Evolutionary conservation across 2,329 filamentous ascomycete genomes (phyloP).

Genomic region (Colletotrichum orbiculare): DNA sequence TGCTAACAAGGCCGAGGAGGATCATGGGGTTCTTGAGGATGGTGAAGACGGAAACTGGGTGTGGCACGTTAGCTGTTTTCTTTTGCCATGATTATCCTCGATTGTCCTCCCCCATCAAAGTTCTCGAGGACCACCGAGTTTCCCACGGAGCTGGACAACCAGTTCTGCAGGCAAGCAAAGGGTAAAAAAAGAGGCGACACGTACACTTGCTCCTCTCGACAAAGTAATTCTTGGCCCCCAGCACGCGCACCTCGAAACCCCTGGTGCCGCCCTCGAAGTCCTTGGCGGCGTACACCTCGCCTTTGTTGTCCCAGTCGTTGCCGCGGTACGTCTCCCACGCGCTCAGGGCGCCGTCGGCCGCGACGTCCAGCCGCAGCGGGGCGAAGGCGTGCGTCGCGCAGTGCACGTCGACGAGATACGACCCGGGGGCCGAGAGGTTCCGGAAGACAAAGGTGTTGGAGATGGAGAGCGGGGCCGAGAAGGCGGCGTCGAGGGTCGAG

Average conservation of each 20-base stretch:
- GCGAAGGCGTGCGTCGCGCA: constrained; percentile 80
- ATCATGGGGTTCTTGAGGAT: constrained; percentile 98
- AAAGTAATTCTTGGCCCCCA: constrained; percentile 79
- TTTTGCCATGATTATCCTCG: background rate
- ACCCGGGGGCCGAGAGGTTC: constrained; percentile 72
- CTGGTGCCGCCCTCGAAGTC: constrained; percentile 38
- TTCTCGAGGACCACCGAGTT: too few species aligned
- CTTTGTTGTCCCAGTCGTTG: constrained; percentile 90
- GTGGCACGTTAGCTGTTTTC: constrained; percentile 2
- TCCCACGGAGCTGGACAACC: too few species aligned
- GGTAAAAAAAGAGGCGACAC: constrained; percentile 46
- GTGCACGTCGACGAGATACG: constrained; percentile 86
- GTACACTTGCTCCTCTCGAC: constrained; percentile 80
- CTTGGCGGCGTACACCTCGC: constrained; percentile 62
- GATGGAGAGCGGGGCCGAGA: constrained; percentile 72
- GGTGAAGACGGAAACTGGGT: constrained; percentile 78
- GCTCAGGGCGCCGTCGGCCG: constrained; percentile 58
- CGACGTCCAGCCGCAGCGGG: constrained; percentile 83
- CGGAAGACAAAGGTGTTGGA: constrained; percentile 80
- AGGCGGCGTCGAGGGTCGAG: constrained; percentile 50
- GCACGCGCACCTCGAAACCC: constrained; percentile 70
- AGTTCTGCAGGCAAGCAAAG: too few species aligned
- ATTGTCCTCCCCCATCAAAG: too few species aligned
- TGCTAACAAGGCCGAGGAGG: constrained; percentile 84
- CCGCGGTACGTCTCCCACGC: constrained; percentile 89